Conservation (phyloP, 345 rosid species). For the Limnanthes douglasii region DNA sequence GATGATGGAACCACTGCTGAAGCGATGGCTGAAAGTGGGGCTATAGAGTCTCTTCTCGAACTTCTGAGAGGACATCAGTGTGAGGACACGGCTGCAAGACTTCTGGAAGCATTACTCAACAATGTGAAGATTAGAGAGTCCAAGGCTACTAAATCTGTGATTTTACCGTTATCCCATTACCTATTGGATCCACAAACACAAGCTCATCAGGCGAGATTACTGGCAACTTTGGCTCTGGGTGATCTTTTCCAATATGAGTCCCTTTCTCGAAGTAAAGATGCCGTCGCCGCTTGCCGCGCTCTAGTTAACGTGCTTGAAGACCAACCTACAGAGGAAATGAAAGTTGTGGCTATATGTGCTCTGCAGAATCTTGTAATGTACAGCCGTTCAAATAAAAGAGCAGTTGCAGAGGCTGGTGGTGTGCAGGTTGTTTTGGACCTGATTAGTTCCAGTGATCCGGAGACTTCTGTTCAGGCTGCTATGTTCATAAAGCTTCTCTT, state of each 20-base stretch:
- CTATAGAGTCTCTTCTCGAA: slow-evolving; percentile 52
- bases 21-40: slow-evolving; percentile 83
- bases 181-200: slow-evolving; percentile 81
- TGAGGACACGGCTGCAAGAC: slow-evolving; percentile 70
- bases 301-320: slow-evolving; percentile 76
- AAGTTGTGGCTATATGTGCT: slow-evolving; percentile 81
- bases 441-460: slow-evolving; percentile 45
- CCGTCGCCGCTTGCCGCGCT: slow-evolving; percentile 82
- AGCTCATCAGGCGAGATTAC: slow-evolving; percentile 71
- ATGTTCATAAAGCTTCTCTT: slow-evolving; percentile 60
- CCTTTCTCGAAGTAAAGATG: slow-evolving; percentile 70
- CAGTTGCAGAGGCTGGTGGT: slow-evolving; percentile 97
- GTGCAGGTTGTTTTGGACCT: slow-evolving; percentile 72
- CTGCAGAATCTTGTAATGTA: slow-evolving; percentile 86
- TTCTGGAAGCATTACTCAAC: slow-evolving; percentile 82
- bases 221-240: slow-evolving; percentile 78
- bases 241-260: slow-evolving; percentile 81
- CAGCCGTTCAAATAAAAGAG: slow-evolving; percentile 80
- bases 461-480: slow-evolving; percentile 77
- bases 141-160: slow-evolving; percentile 71
- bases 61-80: slow-evolving; percentile 75
- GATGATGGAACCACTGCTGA: slow-evolving; percentile 52
- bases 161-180: slow-evolving; percentile 76
- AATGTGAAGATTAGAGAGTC: slow-evolving; percentile 66
- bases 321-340: slow-evolving; percentile 85